These are phyloP conservation scores for Oropetium thomaeum DNA, from an alignment of 176 grass and related monocot genomes.

Conservation along the genomic window DNA sequence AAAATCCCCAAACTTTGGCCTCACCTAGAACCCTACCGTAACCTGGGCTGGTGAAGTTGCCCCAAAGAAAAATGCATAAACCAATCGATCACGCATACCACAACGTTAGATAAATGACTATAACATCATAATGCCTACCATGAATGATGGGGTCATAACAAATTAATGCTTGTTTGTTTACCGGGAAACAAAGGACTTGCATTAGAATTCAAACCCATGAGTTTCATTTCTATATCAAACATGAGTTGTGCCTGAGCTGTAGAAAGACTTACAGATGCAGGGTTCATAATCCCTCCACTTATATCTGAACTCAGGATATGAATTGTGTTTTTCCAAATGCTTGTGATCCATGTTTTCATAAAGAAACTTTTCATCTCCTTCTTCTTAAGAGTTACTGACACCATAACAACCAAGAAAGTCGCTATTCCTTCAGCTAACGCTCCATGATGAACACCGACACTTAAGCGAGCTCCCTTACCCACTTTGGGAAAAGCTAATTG, in stretches of 20 bases:
- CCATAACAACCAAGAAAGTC: conserved; percentile 84
- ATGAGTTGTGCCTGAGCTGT: neutral
- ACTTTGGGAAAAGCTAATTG: conserved; percentile 59
- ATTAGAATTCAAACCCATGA: conserved; percentile 21
- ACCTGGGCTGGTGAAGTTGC: no score
- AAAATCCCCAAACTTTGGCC: no score
- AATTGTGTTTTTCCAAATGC: conserved; percentile 81
- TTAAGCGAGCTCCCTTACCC: conserved; percentile 73
- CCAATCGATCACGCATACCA: neutral
- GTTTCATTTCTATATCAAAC: conserved; percentile 14
- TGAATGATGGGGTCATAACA: neutral
- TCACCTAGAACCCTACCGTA: no score
- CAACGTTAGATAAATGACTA: neutral
- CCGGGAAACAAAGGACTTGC: neutral
- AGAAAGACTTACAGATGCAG: conserved; percentile 83
- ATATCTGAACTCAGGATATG: conserved; percentile 94
- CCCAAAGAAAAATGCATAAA: neutral
- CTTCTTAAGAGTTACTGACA: conserved; percentile 73
- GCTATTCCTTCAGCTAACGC: conserved; percentile 79
- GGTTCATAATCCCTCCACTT: conserved; percentile 97
- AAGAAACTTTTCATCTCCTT: conserved; percentile 83
- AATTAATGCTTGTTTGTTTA: neutral
- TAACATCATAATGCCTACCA: neutral
- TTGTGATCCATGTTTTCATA: conserved; percentile 92
- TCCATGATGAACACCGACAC: conserved; percentile 63